Conservation (phyloP, 2,329 filamentous ascomycete genomes). For the Fusarium sublunatum region DNA sequence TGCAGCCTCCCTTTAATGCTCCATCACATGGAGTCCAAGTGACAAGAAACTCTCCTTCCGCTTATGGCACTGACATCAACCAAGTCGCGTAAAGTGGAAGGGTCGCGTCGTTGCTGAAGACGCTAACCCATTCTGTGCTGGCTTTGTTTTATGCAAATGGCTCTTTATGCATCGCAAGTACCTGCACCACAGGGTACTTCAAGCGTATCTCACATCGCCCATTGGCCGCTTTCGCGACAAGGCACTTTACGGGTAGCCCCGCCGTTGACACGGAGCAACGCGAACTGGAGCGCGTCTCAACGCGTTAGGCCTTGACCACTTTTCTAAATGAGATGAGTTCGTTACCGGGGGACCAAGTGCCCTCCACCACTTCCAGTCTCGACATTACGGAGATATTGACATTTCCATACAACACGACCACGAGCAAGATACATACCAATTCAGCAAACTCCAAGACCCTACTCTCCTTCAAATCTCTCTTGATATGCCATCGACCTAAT, state of each 20-base stretch:
- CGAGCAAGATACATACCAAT: constrained; percentile 1
- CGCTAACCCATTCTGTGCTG: constrained; percentile 9
- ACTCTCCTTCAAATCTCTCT: background rate
- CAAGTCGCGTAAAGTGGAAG: constrained; percentile 14
- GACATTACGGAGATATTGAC: constrained; percentile 10
- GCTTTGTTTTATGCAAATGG: background rate
- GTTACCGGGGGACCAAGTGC: constrained; percentile 36
- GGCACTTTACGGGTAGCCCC: constrained; percentile 29
- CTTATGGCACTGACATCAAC: constrained; percentile 1
- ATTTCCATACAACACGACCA: constrained; percentile 14
- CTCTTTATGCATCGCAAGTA: constrained; percentile 19
- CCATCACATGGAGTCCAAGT: background rate
- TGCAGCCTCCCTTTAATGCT: background rate
- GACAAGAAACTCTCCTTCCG: background rate
- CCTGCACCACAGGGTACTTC: constrained; percentile 9
- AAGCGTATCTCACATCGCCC: background rate
- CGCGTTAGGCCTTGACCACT: constrained; percentile 36
- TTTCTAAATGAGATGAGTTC: constrained; percentile 35
- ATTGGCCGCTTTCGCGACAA: constrained; percentile 21
- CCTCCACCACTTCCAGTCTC: constrained; percentile 23
- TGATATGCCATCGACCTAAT: constrained; percentile 42
- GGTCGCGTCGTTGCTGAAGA: constrained; percentile 1
- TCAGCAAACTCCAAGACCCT: background rate
- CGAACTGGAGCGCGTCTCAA: constrained; percentile 27
- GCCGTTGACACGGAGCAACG: constrained; percentile 28